Evolutionary conservation across 2,329 filamentous ascomycete species (phyloP).

Genomic region (Metarhizium sp.): DNA sequence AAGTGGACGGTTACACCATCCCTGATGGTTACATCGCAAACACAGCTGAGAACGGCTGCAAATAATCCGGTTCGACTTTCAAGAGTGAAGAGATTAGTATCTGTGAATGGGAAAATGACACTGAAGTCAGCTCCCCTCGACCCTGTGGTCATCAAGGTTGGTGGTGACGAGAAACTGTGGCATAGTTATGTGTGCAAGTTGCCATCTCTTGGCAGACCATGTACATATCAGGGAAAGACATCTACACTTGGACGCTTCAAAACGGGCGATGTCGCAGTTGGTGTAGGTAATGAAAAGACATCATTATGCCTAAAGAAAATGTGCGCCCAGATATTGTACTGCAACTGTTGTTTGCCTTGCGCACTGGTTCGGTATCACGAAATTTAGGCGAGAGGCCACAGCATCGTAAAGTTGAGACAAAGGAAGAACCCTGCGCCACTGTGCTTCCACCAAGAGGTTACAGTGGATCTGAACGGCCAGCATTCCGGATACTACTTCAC

Average conservation of each 20-base stretch:
- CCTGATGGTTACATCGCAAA: constrained; percentile 18
- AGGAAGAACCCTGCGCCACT: neutral
- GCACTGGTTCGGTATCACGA: neutral
- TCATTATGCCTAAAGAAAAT: too few relatives aligned
- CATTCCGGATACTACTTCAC: constrained; percentile 18
- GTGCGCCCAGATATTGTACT: too few relatives aligned
- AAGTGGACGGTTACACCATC: constrained; percentile 7
- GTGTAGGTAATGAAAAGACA: too few relatives aligned
- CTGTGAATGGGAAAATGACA: neutral
- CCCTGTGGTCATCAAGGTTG: neutral
- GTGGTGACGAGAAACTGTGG: neutral
- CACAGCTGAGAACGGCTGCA: constrained; percentile 2
- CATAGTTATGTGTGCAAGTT: neutral
- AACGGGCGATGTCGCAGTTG: too few relatives aligned
- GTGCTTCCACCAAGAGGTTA: neutral
- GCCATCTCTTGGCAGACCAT: too few relatives aligned
- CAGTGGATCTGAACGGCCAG: constrained; percentile 16
- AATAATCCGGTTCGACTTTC: constrained; percentile 10
- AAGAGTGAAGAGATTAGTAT: neutral
- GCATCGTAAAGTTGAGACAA: neutral
- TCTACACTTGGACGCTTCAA: too few relatives aligned
- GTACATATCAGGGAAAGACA: too few relatives aligned
- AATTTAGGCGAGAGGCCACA: neutral
- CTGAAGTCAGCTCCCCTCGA: neutral
- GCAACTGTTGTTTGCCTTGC: neutral